Conservation (phyloP, 2,329 filamentous ascomycete genomes). For the Trichoderma asperellum region DNA sequence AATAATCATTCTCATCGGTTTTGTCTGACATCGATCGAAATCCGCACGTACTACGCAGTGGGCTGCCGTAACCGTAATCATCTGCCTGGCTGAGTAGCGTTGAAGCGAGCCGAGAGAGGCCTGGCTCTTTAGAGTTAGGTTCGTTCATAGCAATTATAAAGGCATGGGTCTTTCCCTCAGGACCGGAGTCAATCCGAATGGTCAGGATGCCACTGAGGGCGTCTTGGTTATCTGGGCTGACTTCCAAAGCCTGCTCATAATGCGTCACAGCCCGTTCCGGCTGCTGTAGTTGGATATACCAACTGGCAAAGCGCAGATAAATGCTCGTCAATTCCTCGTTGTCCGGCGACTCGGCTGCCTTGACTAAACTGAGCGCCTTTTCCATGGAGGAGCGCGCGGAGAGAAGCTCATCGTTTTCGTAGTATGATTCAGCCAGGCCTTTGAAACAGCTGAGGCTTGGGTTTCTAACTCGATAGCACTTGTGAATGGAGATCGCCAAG, state of each 20-base stretch:
- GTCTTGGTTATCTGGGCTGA: background rate
- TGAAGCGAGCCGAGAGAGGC: background rate
- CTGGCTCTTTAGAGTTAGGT: background rate
- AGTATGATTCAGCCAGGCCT: conserved; percentile 1
- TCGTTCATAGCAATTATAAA: background rate
- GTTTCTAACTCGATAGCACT: background rate
- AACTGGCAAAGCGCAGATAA: background rate
- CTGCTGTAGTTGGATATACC: conserved; percentile 1
- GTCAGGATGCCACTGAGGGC: background rate
- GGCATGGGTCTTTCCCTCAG: background rate
- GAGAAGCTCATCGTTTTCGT: conserved; percentile 5
- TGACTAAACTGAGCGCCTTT: background rate
- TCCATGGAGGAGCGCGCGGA: conserved; percentile 1
- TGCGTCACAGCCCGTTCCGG: background rate
- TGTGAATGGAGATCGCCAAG: background rate
- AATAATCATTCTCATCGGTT: conserved; percentile 2
- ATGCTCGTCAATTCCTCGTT: background rate
- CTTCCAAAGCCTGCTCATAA: background rate
- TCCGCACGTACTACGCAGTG: background rate
- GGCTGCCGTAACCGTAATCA: background rate
- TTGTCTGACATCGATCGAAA: background rate
- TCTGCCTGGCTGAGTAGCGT: background rate
- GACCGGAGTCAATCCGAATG: background rate
- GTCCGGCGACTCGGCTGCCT: background rate
- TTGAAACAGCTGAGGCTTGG: background rate